Base-by-base conservation (phyloP, 495 filamentous ascomycete species). In the Elasticomyces elasticus region DNA sequence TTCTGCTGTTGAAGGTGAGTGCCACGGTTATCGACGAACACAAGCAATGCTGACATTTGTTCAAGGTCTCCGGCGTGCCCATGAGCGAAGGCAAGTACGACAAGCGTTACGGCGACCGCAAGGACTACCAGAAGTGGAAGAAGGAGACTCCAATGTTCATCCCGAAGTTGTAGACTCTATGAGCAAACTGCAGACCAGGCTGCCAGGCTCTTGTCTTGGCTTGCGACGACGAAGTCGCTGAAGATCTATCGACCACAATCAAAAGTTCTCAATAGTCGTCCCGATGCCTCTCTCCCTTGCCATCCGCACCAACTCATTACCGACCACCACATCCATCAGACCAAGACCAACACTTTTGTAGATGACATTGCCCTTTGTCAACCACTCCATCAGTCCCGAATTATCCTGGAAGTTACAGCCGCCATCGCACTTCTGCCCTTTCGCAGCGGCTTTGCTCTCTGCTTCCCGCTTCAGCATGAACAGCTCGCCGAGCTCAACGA, bases 401-500 rank as follows among this genome's bases (percentile, higher is more conserved):
- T 83, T 75, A 26, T 65, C 68, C 51, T 74, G 70, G 17, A 67
- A 62, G 37, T 66, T 44, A 20, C 52, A 64, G 22, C 69, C 62
- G 24, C 67, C 60, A 38, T 62, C 62, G 12, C 30, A 41, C 31
- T 68, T 60, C 17, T 50, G 51, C 55, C 64, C 62, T 19, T 50
- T 65, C 41, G 70, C 72, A 51, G 72, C 66, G 51, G 52, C 30
- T 44, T 57, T 33, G 25, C 56, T 28, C 51, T 69, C 64, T 26
- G 61, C 67, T 53, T 71, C 67, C 38, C 62, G 33, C 62, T 79
- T 79, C 51, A 87, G 70, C 81, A 90, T 88, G 47, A 91, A 72
- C 44, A 95, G 66, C 64, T 94, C 88, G 2, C 90, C 89, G 6
- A 89, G 71, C 74, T 98, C 90, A 6, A 94, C 84, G 19, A 95